phyloP scores from a whole-genome alignment of 768 basidiomycete genomes.

The Leccinum pellstonianum region DNA sequence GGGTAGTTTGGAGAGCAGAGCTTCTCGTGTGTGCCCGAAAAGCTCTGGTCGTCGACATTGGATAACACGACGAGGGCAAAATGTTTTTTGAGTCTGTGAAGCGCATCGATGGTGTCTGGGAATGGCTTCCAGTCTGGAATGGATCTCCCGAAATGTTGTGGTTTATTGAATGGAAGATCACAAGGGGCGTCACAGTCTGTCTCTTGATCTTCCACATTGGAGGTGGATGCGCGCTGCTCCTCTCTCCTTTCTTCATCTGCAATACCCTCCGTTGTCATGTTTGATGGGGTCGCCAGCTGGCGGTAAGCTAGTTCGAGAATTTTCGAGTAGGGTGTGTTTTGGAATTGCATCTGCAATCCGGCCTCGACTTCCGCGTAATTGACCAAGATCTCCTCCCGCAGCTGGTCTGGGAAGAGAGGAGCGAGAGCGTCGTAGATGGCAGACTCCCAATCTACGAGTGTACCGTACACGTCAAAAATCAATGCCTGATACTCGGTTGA shows the following conservation, averaged over 20 bases:
- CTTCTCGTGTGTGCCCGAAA: slow-evolving; percentile 55
- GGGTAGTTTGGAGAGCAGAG: slow-evolving; percentile 33
- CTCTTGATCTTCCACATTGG: not conserved
- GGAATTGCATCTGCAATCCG: slow-evolving; percentile 57
- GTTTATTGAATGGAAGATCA: slow-evolving; percentile 20
- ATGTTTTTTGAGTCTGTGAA: slow-evolving; percentile 55
- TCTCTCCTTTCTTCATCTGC: slow-evolving; percentile 15
- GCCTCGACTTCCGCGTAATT: slow-evolving; percentile 54
- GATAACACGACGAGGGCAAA: slow-evolving; percentile 74
- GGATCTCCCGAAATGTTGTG: slow-evolving; percentile 57
- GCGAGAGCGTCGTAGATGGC: slow-evolving; percentile 56
- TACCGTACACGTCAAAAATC: slow-evolving; percentile 77
- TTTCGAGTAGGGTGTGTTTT: slow-evolving; percentile 57
- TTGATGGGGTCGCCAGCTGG: slow-evolving; percentile 31
- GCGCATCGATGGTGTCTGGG: slow-evolving; percentile 61
- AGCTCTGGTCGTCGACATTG: slow-evolving; percentile 69
- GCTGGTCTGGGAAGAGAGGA: slow-evolving; percentile 18
- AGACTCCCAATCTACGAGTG: slow-evolving; percentile 75
- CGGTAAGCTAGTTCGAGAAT: slow-evolving; percentile 49
- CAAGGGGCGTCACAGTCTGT: not conserved
- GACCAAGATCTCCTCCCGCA: slow-evolving; percentile 42
- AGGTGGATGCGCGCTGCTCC: slow-evolving; percentile 19
- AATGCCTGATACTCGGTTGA: slow-evolving; percentile 39
- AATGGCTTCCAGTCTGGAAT: slow-evolving; percentile 64
- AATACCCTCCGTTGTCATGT: slow-evolving; percentile 37